Conservation (phyloP, 805 yeast species). For the Cyberlindnera lachancei region DNA sequence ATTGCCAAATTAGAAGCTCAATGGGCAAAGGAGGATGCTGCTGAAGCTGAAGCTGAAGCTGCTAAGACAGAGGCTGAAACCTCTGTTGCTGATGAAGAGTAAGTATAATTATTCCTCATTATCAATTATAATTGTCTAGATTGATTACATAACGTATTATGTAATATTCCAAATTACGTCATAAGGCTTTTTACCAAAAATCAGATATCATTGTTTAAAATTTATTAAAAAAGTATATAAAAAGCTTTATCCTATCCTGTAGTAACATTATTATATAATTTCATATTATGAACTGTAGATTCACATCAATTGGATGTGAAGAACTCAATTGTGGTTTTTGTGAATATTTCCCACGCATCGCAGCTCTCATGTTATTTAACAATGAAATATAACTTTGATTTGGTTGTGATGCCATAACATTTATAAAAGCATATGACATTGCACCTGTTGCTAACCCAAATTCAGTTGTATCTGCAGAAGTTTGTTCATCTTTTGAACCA, state of each 20-base stretch:
- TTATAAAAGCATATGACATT: slow-evolving; percentile 62
- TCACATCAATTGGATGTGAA: slow-evolving; percentile 59
- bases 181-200: too few species aligned
- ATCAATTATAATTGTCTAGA: too few species aligned
- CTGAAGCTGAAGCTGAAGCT: slow-evolving; percentile 19
- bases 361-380: slow-evolving; percentile 51
- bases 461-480: slow-evolving; percentile 55
- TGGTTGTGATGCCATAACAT: slow-evolving; percentile 46
- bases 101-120: too few species aligned
- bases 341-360: slow-evolving; percentile 50
- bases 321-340: slow-evolving; percentile 70
- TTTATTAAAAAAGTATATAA: too few species aligned
- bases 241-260: too few species aligned
- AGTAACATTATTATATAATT: too few species aligned
- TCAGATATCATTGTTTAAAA: too few species aligned
- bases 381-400: slow-evolving; percentile 53
- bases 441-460: slow-evolving; percentile 67
- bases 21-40: slow-evolving; percentile 39
- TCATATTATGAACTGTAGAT: slow-evolving; percentile 31
- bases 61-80: slow-evolving; percentile 8
- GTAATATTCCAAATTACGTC: too few species aligned
- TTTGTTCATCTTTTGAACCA: slow-evolving; percentile 63
- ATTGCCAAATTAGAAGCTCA: slow-evolving; percentile 59
- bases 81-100: slow-evolving; percentile 11
- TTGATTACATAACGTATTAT: too few species aligned